A percentile compares a stretch with the other conserved stretches of the same genome.
Evolutionary conservation across 2,329 filamentous ascomycete species (phyloP).

Genomic region (Colletotrichum simmondsii): DNA sequence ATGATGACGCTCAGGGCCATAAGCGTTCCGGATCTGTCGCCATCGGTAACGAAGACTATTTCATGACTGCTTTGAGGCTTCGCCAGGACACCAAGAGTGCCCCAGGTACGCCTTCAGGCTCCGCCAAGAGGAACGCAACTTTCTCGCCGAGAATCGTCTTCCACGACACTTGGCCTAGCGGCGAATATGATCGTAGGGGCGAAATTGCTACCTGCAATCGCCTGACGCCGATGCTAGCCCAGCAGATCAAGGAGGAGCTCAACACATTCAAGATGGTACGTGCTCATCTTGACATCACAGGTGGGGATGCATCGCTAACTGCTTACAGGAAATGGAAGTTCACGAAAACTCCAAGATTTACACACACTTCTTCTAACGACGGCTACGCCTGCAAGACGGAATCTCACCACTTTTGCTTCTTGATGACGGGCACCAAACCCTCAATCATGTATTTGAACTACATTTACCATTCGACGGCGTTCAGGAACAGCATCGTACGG

Average conservation of each 20-base stretch:
- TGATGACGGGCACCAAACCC: conserved; percentile 35
- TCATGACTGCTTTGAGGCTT: conserved; percentile 80
- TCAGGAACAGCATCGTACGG: conserved; percentile 68
- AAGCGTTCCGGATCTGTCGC: conserved; percentile 76
- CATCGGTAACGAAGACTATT: conserved; percentile 89
- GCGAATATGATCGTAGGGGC: conserved; percentile 94
- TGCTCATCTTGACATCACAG: conserved; percentile 25
- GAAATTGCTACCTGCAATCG: conserved; percentile 98
- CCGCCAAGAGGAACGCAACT: conserved; percentile 71
- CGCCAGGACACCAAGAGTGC: conserved; percentile 82
- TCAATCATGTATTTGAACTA: conserved; percentile 62
- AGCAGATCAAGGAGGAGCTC: conserved; percentile 99
- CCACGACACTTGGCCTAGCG: conserved; percentile 94
- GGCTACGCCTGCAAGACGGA: conserved; percentile 41
- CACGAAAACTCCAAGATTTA: conserved; percentile 99
- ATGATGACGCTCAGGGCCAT: conserved; percentile 77
- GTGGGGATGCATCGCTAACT: conserved; percentile 49
- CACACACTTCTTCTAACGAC: conserved; percentile 97
- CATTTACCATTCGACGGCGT: conserved; percentile 62
- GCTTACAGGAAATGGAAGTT: conserved; percentile 95
- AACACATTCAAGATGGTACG: conserved; percentile 99
- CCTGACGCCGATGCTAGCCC: conserved; percentile 93
- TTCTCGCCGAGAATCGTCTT: conserved; percentile 96
- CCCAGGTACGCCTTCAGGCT: conserved; percentile 79
- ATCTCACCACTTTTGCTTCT: conserved; percentile 45